Percentiles rank a stretch among this genome's conserved stretches.
phyloP scores from a whole-genome alignment of 805 yeast species.

The Candida germanica region DNA sequence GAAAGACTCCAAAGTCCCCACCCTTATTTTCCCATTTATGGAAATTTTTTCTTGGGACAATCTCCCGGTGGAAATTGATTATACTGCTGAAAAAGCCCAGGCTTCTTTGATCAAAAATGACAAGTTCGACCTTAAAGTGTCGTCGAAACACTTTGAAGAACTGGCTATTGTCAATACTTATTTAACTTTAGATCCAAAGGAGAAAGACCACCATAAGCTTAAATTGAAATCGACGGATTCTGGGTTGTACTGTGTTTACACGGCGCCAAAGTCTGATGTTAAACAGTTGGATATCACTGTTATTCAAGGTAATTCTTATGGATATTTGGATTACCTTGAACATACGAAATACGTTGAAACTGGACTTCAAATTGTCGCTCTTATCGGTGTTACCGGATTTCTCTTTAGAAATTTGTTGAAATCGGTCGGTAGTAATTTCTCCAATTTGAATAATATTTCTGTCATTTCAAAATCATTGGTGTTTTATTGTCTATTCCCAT shows the following conservation, averaged over 20 bases:
- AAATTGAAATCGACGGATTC: slow-evolving; percentile 17
- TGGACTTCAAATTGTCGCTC: slow-evolving; percentile 14
- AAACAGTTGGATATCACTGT: slow-evolving; percentile 16
- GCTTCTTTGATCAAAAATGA: slow-evolving; percentile 3
- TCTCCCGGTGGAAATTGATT: neutral
- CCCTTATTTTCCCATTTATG: neutral
- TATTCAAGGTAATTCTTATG: slow-evolving; percentile 20
- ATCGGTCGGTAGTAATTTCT: slow-evolving; percentile 25
- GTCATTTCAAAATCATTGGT: slow-evolving; percentile 26
- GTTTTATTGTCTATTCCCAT: slow-evolving; percentile 24
- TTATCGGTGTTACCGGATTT: slow-evolving; percentile 16
- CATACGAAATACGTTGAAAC: slow-evolving; percentile 17
- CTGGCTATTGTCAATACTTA: slow-evolving; percentile 3
- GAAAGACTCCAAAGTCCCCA: neutral
- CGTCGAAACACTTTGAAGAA: neutral
- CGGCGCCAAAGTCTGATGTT: slow-evolving; percentile 20
- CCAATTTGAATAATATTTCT: slow-evolving; percentile 25
- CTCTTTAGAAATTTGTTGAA: slow-evolving; percentile 24
- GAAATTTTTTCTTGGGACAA: neutral
- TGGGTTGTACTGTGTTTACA: slow-evolving; percentile 31
- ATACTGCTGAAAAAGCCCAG: neutral
- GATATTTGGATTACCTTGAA: slow-evolving; percentile 19
- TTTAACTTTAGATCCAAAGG: neutral
- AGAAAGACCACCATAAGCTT: slow-evolving; percentile 6
- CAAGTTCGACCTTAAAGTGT: slow-evolving; percentile 6